A percentile compares a stretch with the other conserved stretches of the same genome.
Evolutionary conservation across 2,329 filamentous ascomycete genomes (phyloP).

Genomic region (Chrysosphaeria jannelii): DNA sequence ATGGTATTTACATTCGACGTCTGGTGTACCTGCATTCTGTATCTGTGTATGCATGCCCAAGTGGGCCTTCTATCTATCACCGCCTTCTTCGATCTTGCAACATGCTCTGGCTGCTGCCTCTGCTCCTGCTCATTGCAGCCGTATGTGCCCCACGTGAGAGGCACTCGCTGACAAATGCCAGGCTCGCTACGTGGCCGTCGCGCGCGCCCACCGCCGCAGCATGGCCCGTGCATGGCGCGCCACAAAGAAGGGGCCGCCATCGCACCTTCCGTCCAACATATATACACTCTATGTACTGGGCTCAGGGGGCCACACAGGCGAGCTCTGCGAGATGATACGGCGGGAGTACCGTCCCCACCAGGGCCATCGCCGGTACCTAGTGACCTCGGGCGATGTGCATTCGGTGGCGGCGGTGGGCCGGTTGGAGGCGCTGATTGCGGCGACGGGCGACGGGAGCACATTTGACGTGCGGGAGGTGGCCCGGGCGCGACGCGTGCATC

Average conservation of each 20-base stretch:
- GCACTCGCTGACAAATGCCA: not conserved
- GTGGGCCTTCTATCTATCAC: no score
- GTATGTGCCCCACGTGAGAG: no score
- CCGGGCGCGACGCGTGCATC: slow-evolving; percentile 56
- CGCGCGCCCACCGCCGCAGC: not conserved
- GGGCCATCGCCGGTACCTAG: slow-evolving; percentile 51
- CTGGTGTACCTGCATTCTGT: no score
- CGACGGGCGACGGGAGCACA: slow-evolving; percentile 12
- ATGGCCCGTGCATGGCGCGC: slow-evolving; percentile 3
- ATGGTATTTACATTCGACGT: no score
- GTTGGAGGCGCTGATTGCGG: slow-evolving; percentile 23
- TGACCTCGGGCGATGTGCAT: slow-evolving; percentile 46
- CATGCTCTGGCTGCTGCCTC: not conserved
- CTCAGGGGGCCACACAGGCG: slow-evolving; percentile 77
- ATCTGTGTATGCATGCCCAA: no score
- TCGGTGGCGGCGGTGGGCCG: slow-evolving; percentile 31
- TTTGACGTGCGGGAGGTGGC: slow-evolving; percentile 39
- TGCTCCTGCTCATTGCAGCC: not conserved
- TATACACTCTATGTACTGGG: slow-evolving; percentile 62
- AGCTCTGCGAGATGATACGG: slow-evolving; percentile 67
- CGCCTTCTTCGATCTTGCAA: no score
- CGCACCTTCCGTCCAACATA: slow-evolving; percentile 6
- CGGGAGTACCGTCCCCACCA: slow-evolving; percentile 20
- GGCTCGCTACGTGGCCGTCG: slow-evolving; percentile 2
- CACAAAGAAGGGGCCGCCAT: slow-evolving; percentile 2